These are phyloP conservation scores for Fistulinella prunicolor DNA, from an alignment of 768 basidiomycete species.

Conservation along the genomic window DNA sequence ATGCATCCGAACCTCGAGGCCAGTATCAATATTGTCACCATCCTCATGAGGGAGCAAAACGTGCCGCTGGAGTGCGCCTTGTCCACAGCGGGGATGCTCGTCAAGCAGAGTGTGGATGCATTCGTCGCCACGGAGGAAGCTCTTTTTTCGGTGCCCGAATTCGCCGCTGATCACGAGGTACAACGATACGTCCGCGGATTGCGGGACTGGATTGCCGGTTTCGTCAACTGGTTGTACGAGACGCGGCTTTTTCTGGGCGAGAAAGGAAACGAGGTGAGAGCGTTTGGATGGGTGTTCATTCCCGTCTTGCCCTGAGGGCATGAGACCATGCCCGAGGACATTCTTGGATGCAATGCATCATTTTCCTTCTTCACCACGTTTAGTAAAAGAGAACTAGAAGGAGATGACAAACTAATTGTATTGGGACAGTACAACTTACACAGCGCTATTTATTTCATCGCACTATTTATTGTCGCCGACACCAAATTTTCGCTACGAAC, in stretches of 20 bases:
- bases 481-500: too few relatives aligned
- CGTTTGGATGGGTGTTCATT: conserved; percentile 63
- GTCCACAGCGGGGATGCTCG: conserved; percentile 17
- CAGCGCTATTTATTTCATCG: too few relatives aligned
- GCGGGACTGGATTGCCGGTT: conserved; percentile 54
- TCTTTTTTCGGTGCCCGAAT: conserved; percentile 14
- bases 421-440: too few relatives aligned
- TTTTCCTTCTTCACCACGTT: too few relatives aligned
- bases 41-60: conserved; percentile 44
- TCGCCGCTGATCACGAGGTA: conserved; percentile 24
- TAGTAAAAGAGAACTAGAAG: too few relatives aligned
- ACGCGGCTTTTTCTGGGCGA: conserved; percentile 58
- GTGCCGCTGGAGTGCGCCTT: conserved; percentile 50
- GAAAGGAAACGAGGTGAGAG: conserved; percentile 53
- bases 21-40: conserved; percentile 53
- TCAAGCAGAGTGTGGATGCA: conserved; percentile 30
- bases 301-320: conserved; percentile 6
- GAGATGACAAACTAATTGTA: too few relatives aligned
- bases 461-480: too few relatives aligned
- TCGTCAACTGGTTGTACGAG: conserved; percentile 65
- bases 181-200: conserved; percentile 47
- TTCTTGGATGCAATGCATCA: too few relatives aligned
- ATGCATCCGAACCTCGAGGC: conserved; percentile 38
- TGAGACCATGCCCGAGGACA: neutral
- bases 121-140: conserved; percentile 25